phyloP scores from a whole-genome alignment of 768 basidiomycete species.

The Fistulinella prunicolor region DNA sequence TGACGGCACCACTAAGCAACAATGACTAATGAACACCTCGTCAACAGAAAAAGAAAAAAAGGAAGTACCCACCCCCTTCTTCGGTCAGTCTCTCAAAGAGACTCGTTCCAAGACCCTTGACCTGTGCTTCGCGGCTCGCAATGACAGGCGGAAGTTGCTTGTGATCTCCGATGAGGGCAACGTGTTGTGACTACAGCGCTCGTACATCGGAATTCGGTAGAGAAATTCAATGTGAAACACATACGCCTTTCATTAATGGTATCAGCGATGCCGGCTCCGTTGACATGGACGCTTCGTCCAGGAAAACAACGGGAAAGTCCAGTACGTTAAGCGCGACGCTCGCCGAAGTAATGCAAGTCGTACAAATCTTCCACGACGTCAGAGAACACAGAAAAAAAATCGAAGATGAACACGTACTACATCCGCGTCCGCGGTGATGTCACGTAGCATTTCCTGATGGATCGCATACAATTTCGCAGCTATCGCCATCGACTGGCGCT shows the following conservation, averaged over 20 bases:
- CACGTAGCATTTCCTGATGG: constrained; percentile 60
- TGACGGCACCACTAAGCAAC: constrained; percentile 65
- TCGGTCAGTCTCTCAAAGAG: constrained; percentile 89
- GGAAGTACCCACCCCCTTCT: constrained; percentile 61
- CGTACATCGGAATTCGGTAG: constrained; percentile 11
- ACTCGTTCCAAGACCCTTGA: constrained; percentile 71
- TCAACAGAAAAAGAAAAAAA: background rate
- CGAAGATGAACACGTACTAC: constrained; percentile 51
- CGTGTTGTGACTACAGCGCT: constrained; percentile 62
- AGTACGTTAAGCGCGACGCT: constrained; percentile 59
- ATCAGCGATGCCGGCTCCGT: constrained; percentile 91
- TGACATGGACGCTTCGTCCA: constrained; percentile 96
- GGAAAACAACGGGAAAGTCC: constrained; percentile 90
- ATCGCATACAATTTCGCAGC: constrained; percentile 50
- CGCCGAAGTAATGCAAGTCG: constrained; percentile 82
- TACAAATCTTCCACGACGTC: constrained; percentile 61
- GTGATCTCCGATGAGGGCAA: constrained; percentile 94
- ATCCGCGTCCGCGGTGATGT: constrained; percentile 64
- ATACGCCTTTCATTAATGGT: constrained; percentile 90
- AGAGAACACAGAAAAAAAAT: background rate
- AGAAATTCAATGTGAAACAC: constrained; percentile 32
- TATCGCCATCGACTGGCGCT: constrained; percentile 31
- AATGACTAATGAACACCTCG: constrained; percentile 3
- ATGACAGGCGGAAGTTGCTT: constrained; percentile 93
- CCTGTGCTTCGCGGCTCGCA: constrained; percentile 67